Evolutionary conservation across 2,329 filamentous ascomycete species (phyloP), one percentile per base, ranked within the genome.

Genomic region (Trichoderma endophyticum): DNA sequence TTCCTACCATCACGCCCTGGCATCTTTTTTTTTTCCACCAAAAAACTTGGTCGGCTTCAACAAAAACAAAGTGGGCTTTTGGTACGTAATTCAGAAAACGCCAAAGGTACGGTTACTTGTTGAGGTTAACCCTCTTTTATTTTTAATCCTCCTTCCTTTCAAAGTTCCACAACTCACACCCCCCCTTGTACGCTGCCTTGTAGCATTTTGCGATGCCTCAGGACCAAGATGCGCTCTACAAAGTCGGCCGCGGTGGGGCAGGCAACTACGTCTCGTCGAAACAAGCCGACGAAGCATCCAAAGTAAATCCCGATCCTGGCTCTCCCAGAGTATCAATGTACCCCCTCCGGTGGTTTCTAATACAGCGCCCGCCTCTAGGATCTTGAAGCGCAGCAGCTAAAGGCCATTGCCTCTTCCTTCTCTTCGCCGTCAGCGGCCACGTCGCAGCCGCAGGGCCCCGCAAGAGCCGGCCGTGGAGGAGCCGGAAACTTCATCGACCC

Each of bases 241-340:
- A 84, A 72, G 83, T 86, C 56, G 89, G 90, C 71, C 87, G 90
- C 63, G 90, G 90, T 69, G 90, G 90, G 64, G 89, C 89, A 6
- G 90, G 90, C 67, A 92, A 92, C 80, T 90, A 86, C 78, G 86
- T 85, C 76, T 83, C 83, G 77, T 84, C 86, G 74, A 83, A 86
- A 74, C 84, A 89, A 72, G 79, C 86, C 30, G 83, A 88, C 32
- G 84, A 86, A 34, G 82, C 80, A 60, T 77, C 78, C 70, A 82
- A 80, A 73, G 70, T 72, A 72, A 68, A 68, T 24, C 11, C 6
- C 36, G 36, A 39, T 8, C 36, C 36, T 39, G 36, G 36, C 36
- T 18, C 36, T 36, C 34, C 5, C 34, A 15, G 34, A 36, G 34
- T 36, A 36, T 36, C 34, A 18, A 9, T 18, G 15, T 32, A 30